Base-by-base conservation (phyloP, 768 basidiomycete species). In the Mycena sanguinolenta region DNA sequence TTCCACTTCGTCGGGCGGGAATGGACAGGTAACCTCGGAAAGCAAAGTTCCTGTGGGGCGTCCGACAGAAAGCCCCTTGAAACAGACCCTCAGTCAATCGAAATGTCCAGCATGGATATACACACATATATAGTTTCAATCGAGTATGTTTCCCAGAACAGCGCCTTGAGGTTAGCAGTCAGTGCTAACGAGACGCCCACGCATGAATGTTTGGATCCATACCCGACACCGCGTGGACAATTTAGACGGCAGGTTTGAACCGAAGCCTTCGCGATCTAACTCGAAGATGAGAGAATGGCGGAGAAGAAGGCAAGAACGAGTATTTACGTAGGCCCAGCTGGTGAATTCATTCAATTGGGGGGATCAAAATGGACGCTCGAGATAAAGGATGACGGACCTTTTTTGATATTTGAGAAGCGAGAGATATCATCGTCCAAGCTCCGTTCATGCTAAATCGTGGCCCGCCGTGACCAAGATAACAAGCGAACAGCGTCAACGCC, bases 101-200 rank as follows among this genome's bases (percentile, higher is more conserved):
- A n/a, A n/a, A n/a, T n/a, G n/a, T n/a, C n/a, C n/a, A n/a, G n/a
- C n/a, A n/a, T n/a, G n/a, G n/a, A n/a, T n/a, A n/a, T n/a, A n/a
- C n/a, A n/a, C n/a, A n/a, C n/a, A n/a, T n/a, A n/a, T n/a, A n/a
- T n/a, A 8, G 63, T 70, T 36, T 63, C 68, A 38, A 64, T 70
- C 1, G 55, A 23, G 28, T 70, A 70, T 6, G 58, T 64, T 27
- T 64, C 68, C 68, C 68, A 70, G 27, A 70, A 70, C 4, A 63
- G 50, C 5, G 49, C 36, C 68, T 69, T n/a, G n/a, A n/a, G n/a
- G n/a, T n/a, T n/a, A n/a, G n/a, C n/a, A n/a, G n/a, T n/a, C n/a
- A n/a, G 32, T 8, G 25, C 19, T 13, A 21, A n/a, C n/a, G 55
- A 38, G 8, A 34, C 4, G 32, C n/a, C 16, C 44, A 16, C 21